These are phyloP conservation scores for Rubia yunnanensis DNA, from an alignment of 257 asterid species.

Conservation along the genomic window DNA sequence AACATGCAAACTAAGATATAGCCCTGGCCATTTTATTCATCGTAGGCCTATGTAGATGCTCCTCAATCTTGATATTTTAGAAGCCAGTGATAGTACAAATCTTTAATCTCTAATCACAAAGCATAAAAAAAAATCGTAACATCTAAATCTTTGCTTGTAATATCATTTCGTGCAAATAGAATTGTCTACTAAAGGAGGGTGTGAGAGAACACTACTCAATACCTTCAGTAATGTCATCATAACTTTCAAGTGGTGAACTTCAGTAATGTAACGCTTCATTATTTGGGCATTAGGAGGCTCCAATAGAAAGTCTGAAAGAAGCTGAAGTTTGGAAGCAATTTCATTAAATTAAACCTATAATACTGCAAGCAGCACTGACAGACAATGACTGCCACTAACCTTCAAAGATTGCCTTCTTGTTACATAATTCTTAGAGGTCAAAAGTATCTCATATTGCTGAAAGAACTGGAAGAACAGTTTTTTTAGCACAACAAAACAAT, in stretches of 20 bases:
- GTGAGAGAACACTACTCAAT: constrained; percentile 19
- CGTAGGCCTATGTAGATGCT: background rate
- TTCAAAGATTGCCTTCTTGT: constrained; percentile 97
- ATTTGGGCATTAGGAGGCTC: constrained; percentile 83
- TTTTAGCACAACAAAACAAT: constrained; percentile 8
- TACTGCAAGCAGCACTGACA: constrained; percentile 18
- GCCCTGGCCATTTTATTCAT: background rate
- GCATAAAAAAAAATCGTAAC: background rate
- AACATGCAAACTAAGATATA: background rate
- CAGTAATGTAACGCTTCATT: constrained; percentile 86
- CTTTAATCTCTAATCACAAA: background rate
- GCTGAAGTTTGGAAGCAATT: constrained; percentile 42
- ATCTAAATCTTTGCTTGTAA: too few species aligned
- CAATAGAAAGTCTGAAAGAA: constrained; percentile 86
- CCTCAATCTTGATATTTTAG: background rate
- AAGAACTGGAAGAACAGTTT: constrained; percentile 55
- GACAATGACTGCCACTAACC: constrained; percentile 40
- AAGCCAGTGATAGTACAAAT: background rate
- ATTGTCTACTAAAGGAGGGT: constrained; percentile 11
- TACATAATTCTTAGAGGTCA: constrained; percentile 75
- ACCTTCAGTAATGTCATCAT: constrained; percentile 94
- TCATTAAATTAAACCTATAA: constrained; percentile 23
- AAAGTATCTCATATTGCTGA: constrained; percentile 78
- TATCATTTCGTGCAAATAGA: background rate
- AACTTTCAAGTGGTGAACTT: constrained; percentile 76